These are phyloP conservation scores for Hortiboletus flavorubellus DNA, from an alignment of 768 basidiomycete species.

Conservation along the genomic window DNA sequence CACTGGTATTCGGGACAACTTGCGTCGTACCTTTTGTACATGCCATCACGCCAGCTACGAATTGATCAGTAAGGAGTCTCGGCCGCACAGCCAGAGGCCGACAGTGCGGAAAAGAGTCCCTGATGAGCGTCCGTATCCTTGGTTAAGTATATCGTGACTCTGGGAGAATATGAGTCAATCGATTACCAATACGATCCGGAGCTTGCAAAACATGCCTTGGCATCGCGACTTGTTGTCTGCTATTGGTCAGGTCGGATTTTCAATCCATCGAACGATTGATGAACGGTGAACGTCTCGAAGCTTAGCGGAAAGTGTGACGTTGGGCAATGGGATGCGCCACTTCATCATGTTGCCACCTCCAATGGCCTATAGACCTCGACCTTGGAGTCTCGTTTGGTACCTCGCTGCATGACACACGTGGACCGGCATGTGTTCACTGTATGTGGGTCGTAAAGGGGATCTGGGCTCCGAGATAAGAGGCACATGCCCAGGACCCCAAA, in stretches of 20 bases:
- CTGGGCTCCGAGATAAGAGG: slow-evolving; percentile 16
- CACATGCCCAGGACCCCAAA: slow-evolving; percentile 19
- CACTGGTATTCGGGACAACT: too few relatives aligned
- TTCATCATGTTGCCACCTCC: background rate
- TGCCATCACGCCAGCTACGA: too few relatives aligned
- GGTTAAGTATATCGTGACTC: background rate
- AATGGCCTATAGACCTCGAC: background rate
- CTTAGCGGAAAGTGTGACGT: background rate
- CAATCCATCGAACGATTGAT: background rate
- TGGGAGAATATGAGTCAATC: background rate
- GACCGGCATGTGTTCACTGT: background rate
- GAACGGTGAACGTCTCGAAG: too few relatives aligned
- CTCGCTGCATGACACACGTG: slow-evolving; percentile 5
- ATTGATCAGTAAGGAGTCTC: background rate
- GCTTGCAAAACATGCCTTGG: background rate
- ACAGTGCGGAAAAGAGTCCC: background rate
- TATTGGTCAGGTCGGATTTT: background rate
- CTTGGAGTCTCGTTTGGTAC: background rate
- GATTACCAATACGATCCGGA: slow-evolving; percentile 1
- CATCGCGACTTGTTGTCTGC: background rate
- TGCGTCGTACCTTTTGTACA: too few relatives aligned
- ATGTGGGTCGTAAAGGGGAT: slow-evolving; percentile 4
- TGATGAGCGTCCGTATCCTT: background rate
- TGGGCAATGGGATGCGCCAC: background rate
- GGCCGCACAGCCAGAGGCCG: background rate